Percentiles rank a stretch among this genome's conserved stretches.
These are phyloP conservation scores for Eucalyptus tenuipes DNA, from an alignment of 345 rosid genomes.

Conservation along the genomic window DNA sequence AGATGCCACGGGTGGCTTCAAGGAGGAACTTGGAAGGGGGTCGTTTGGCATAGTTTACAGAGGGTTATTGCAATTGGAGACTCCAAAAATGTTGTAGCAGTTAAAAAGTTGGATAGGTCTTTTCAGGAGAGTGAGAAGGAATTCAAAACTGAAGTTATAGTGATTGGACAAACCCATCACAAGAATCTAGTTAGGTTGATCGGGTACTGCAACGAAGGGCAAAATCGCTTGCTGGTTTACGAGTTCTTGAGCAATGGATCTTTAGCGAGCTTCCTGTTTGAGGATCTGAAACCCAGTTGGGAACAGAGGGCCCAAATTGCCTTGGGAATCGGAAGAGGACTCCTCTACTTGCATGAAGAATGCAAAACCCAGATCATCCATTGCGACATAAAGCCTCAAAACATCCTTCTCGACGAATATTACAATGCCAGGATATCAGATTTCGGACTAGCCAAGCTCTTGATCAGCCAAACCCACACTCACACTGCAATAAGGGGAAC, in stretches of 20 bases:
- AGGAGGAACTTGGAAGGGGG: conserved; percentile 25
- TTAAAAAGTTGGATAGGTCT: conserved; percentile 23
- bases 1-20: conserved; percentile 17
- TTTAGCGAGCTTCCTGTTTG: conserved; percentile 25
- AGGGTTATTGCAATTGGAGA: conserved; percentile 2
- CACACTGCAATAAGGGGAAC: conserved; percentile 42
- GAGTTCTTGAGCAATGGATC: conserved; percentile 47
- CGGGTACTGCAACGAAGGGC: conserved; percentile 43
- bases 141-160: conserved; percentile 38
- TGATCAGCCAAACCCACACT: conserved; percentile 33
- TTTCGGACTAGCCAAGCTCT: conserved; percentile 45
- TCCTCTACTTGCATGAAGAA: conserved; percentile 45
- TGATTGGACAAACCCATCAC: conserved; percentile 41
- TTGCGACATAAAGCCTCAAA: conserved; percentile 52
- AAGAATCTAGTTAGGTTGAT: conserved; percentile 33
- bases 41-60: conserved; percentile 17
- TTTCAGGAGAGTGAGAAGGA: conserved; percentile 31
- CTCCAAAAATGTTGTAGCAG: conserved; percentile 9
- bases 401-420: conserved; percentile 33
- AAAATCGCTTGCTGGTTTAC: conserved; percentile 29
- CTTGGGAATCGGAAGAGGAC: conserved; percentile 33
- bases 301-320: conserved; percentile 26
- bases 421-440: conserved; percentile 36
- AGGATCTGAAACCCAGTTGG: conserved; percentile 26
- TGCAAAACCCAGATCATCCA: conserved; percentile 46